A percentile compares a stretch with the other conserved stretches of the same genome.
Conservation (phyloP, 2,329 filamentous ascomycete genomes). For the Hypoxylon sp. region DNA sequence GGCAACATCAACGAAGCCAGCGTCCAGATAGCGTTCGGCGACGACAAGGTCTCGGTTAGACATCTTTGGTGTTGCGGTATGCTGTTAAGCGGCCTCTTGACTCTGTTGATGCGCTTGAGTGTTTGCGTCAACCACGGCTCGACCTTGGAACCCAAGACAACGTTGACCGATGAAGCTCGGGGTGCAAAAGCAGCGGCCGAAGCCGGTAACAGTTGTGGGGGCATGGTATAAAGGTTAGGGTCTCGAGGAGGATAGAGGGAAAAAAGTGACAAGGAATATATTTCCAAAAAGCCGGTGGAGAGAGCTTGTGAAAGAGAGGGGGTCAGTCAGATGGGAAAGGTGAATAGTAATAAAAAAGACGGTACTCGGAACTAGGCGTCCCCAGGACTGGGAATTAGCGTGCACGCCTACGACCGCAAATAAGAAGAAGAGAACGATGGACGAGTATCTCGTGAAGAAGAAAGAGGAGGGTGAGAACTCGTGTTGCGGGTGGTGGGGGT, state of each 20-base stretch:
- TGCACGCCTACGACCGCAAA: conserved; percentile 73
- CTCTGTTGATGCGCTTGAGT: conserved; percentile 94
- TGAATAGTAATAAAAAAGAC: conserved; percentile 62
- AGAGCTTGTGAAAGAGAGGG: conserved; percentile 49
- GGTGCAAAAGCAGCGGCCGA: conserved; percentile 97
- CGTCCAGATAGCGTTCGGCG: conserved; percentile 92
- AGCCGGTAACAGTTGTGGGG: conserved; percentile 91
- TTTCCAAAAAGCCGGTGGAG: conserved; percentile 50
- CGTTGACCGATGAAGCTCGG: conserved; percentile 89
- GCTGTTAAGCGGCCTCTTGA: conserved; percentile 97
- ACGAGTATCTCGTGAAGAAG: conserved; percentile 71
- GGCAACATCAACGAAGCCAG: conserved; percentile 93
- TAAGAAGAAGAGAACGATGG: conserved; percentile 71
- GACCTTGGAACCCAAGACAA: conserved; percentile 91
- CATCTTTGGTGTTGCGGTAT: conserved; percentile 96
- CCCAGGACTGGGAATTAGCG: conserved; percentile 71
- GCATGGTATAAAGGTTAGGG: conserved; percentile 71
- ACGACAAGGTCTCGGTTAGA: conserved; percentile 93
- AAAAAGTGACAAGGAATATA: conserved; percentile 52
- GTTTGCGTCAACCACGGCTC: conserved; percentile 98
- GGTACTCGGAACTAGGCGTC: conserved; percentile 67
- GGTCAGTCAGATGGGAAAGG: conserved; percentile 58
- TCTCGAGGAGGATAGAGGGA: conserved; percentile 41
- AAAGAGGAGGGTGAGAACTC: conserved; percentile 64
- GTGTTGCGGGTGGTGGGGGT: conserved; percentile 65